phyloP scores from a whole-genome alignment of 1,284 basidiomycete species.

The Caloboletus firmus region DNA sequence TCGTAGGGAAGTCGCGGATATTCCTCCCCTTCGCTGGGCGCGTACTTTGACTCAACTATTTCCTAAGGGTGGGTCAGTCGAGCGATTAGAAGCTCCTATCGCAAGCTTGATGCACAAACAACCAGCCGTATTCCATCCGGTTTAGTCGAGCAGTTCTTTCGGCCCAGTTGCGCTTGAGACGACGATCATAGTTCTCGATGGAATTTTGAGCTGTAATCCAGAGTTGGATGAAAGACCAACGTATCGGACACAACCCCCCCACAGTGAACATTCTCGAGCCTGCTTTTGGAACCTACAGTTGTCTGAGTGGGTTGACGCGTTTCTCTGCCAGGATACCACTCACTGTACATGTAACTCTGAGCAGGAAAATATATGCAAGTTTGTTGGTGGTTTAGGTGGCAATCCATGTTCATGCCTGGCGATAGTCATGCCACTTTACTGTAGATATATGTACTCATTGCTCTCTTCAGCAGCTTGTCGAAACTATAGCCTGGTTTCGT shows the following conservation, averaged over 20 bases:
- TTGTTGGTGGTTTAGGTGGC: conserved; percentile 3
- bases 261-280: conserved; percentile 9
- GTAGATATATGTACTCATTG: not conserved
- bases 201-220: conserved; percentile 2
- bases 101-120: not conserved
- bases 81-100: not conserved
- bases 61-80: conserved; percentile 4
- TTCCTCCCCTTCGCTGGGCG: conserved; percentile 2
- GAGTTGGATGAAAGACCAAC: not conserved
- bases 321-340: not conserved
- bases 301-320: not conserved
- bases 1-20: conserved; percentile 4
- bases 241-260: not conserved
- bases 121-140: conserved; percentile 4
- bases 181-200: conserved; percentile 5
- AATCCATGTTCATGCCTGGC: not conserved
- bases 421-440: not conserved
- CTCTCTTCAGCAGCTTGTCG: not conserved
- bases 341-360: conserved; percentile 3
- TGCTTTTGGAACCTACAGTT: conserved; percentile 1
- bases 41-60: conserved; percentile 1
- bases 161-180: conserved; percentile 4
- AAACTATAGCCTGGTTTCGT: conserved; percentile 20
- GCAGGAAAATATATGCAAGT: conserved; percentile 1
- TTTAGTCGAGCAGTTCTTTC: conserved; percentile 5